Base-by-base conservation (phyloP, 345 rosid genomes). In the Raphanus raphanistrum region DNA sequence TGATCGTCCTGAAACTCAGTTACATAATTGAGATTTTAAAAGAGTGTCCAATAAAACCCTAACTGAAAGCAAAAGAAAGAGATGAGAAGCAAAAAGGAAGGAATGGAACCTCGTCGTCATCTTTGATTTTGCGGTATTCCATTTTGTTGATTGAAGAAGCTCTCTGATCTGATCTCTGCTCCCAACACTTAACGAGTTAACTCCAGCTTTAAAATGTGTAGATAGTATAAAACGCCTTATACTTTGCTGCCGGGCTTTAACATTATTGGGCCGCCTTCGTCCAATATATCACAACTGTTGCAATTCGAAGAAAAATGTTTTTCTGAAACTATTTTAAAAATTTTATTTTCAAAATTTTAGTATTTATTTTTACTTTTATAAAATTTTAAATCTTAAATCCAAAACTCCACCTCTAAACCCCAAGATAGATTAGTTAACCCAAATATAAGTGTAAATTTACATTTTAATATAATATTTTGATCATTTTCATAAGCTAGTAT, bases 91-190 rank as follows among this genome's bases (percentile, higher is more conserved):
- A 6, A 33, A 31, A n/a, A n/a, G n/a, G n/a, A 8, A 77, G 29
- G 8, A 4, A 48, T n/a, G 41, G 13, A 54, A 90, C 96, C 91
- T 45, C 16, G n/a, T 45, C 54, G n/a, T 87, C 89, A 41, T 87
- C 96, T 84, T 92, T 90, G 81, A 92, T 85, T 79, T 90, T 92
- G 76, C 87, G 81, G 59, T 90, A 87, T 74, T 92, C 98, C 98
- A 92, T 90, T 27, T 2, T 80, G 50, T 27, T 66, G 64, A 32
- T 32, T 1, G 21, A 21, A 21, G 21, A 66, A 55, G 41, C 67
- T 43, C 64, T 61, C 74, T 71, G 86, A 84, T 86, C 88, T 66
- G 81, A 78, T 64, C 76, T 55, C 60, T 57, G 45, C 73, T 69
- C 11, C 3, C 16, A 48, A n/a, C 9, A 28, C 29, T 28, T n/a